Evolutionary conservation across 2,329 filamentous ascomycete species (phyloP).

Genomic region (Paecilomyces formosus): DNA sequence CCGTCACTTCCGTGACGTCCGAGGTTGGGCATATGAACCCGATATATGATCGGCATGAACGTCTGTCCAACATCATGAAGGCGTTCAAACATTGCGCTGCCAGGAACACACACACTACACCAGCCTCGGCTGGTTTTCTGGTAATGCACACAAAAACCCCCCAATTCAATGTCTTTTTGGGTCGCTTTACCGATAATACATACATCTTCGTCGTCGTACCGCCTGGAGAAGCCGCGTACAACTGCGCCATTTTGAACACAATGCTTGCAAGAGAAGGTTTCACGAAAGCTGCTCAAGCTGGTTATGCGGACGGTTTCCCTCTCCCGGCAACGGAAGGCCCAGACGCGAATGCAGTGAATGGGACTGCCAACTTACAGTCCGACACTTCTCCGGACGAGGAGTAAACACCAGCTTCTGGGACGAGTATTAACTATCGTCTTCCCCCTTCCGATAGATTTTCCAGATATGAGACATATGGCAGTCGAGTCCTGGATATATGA

Average conservation of each 20-base stretch:
- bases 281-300: constrained; percentile 48
- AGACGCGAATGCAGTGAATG: constrained; percentile 12
- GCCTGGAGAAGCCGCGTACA: constrained; percentile 84
- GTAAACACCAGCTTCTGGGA: neutral
- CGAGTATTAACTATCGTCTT: neutral
- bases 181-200: constrained; percentile 94
- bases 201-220: constrained; percentile 90
- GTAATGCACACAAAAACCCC: constrained; percentile 45
- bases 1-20: constrained; percentile 85
- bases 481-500: constrained; percentile 5
- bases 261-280: constrained; percentile 80
- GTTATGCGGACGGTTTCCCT: constrained; percentile 35
- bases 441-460: neutral
- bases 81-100: constrained; percentile 81
- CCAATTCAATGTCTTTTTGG: constrained; percentile 88
- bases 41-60: constrained; percentile 86
- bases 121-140: constrained; percentile 34
- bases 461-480: neutral
- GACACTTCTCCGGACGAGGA: constrained; percentile 3
- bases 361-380: constrained; percentile 1
- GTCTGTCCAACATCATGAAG: constrained; percentile 95
- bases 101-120: constrained; percentile 37
- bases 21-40: constrained; percentile 71
- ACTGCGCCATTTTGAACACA: constrained; percentile 83
- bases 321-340: constrained; percentile 25